Percentiles rank a stretch among this genome's conserved stretches.
These are phyloP conservation scores for Chlorella variabilis DNA, from an alignment of 163 green algal species.

Conservation along the genomic window DNA sequence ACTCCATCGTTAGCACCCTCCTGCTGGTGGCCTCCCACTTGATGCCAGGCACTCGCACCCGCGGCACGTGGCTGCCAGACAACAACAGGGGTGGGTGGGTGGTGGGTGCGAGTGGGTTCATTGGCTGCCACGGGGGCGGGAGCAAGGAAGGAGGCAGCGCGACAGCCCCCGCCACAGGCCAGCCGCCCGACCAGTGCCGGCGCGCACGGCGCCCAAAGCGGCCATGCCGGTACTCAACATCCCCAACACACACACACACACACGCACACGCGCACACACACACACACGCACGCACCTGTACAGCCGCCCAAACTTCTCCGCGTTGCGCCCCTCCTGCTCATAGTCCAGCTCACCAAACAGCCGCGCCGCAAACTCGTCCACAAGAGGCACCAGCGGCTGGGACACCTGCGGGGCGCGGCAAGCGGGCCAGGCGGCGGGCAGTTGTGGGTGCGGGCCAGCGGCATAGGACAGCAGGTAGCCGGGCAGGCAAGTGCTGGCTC, in stretches of 20 bases:
- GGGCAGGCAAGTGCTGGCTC: too few relatives aligned
- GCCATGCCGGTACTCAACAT: neutral
- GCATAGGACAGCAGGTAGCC: neutral
- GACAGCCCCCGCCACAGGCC: too few relatives aligned
- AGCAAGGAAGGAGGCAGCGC: conserved; percentile 39
- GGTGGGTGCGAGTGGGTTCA: too few relatives aligned
- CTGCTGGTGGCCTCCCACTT: conserved; percentile 81
- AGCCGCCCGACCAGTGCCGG: too few relatives aligned
- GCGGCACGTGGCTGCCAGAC: conserved; percentile 44
- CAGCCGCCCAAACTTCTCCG: conserved; percentile 77
- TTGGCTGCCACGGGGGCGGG: too few relatives aligned
- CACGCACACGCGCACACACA: too few relatives aligned
- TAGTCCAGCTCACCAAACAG: conserved; percentile 98
- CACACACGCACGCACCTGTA: conserved; percentile 45
- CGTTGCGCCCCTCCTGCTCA: conserved; percentile 84
- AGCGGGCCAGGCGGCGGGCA: too few relatives aligned
- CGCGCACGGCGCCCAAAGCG: too few relatives aligned
- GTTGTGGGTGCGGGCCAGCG: too few relatives aligned
- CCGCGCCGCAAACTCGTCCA: conserved; percentile 93
- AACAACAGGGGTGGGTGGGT: too few relatives aligned
- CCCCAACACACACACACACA: too few relatives aligned
- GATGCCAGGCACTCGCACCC: conserved; percentile 86
- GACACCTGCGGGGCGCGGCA: conserved; percentile 56
- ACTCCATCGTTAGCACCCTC: conserved; percentile 92
- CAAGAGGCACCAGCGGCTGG: conserved; percentile 75